Conservation (phyloP, 768 basidiomycete species). For the Rhizopogon salebrosus region DNA sequence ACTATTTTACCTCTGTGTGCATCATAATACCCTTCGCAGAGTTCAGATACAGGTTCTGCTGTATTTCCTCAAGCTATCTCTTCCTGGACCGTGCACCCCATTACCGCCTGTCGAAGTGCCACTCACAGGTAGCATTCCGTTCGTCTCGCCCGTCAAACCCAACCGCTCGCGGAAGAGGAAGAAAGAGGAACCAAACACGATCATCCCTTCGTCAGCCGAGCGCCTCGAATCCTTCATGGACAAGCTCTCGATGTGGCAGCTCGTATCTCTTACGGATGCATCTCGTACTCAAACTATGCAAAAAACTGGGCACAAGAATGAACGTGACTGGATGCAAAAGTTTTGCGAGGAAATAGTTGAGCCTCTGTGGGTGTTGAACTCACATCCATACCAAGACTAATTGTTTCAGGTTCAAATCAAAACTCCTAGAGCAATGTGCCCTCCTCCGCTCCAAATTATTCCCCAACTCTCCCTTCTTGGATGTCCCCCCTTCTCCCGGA, state of each 20-base stretch:
- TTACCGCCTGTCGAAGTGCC: slow-evolving; percentile 26
- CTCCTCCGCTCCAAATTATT: slow-evolving; percentile 67
- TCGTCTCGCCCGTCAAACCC: slow-evolving; percentile 2
- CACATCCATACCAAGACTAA: neutral
- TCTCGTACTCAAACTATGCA: slow-evolving; percentile 15
- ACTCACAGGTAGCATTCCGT: slow-evolving; percentile 9
- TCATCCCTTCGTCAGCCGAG: slow-evolving; percentile 35
- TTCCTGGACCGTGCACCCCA: slow-evolving; percentile 39
- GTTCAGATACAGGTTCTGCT: slow-evolving; percentile 73
- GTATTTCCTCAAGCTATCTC: slow-evolving; percentile 57
- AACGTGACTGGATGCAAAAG: slow-evolving; percentile 68
- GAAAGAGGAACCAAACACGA: slow-evolving; percentile 16
- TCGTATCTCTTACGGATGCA: slow-evolving; percentile 38
- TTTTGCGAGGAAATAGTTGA: slow-evolving; percentile 70
- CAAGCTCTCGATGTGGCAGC: slow-evolving; percentile 74
- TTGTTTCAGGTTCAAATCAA: slow-evolving; percentile 45
- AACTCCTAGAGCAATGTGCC: slow-evolving; percentile 47
- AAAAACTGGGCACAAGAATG: slow-evolving; percentile 8
- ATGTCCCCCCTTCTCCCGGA: slow-evolving; percentile 24
- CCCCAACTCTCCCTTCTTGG: slow-evolving; percentile 55
- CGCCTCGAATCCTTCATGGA: slow-evolving; percentile 72
- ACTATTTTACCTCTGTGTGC: neutral
- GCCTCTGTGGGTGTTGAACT: slow-evolving; percentile 40
- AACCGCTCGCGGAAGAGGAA: slow-evolving; percentile 12
- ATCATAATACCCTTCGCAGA: slow-evolving; percentile 30